Evolutionary conservation across 176 grass and related monocot genomes (phyloP).

Genomic region (Aegilops umbellulata): DNA sequence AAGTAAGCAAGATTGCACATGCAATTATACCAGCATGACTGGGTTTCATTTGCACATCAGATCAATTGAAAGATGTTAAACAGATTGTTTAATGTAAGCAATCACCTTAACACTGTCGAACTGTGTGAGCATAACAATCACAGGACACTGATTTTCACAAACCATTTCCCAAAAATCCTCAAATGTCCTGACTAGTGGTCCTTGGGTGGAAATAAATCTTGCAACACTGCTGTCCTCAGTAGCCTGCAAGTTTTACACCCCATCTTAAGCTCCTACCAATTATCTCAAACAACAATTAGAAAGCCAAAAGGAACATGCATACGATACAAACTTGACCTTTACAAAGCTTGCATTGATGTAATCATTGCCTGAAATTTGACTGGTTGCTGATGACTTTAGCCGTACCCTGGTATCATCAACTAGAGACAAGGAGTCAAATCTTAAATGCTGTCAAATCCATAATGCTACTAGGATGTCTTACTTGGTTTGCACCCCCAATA

Average conservation of each 20-base stretch:
- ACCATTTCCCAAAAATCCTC: conserved; percentile 94
- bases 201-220: conserved; percentile 86
- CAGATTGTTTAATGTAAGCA: conserved; percentile 19
- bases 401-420: conserved; percentile 69
- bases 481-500: neutral
- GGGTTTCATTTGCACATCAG: conserved; percentile 11
- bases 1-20: neutral
- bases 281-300: neutral
- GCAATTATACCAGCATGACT: conserved; percentile 1
- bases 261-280: conserved; percentile 3
- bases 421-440: conserved; percentile 23
- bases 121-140: conserved; percentile 88
- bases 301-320: neutral
- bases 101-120: conserved; percentile 68
- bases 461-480: neutral
- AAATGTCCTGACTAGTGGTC: conserved; percentile 76
- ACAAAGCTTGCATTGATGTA: conserved; percentile 97
- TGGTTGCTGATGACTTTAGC: conserved; percentile 40
- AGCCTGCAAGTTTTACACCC: conserved; percentile 33
- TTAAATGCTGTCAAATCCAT: neutral
- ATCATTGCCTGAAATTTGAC: conserved; percentile 26
- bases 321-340: conserved; percentile 35
- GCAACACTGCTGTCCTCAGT: conserved; percentile 47
- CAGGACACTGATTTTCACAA: conserved; percentile 64
- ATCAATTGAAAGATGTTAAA: neutral